A percentile compares a stretch with the other conserved stretches of the same genome.
phyloP scores from a whole-genome alignment of 352 stramenopile genomes.

The Phytophthora ramorum region DNA sequence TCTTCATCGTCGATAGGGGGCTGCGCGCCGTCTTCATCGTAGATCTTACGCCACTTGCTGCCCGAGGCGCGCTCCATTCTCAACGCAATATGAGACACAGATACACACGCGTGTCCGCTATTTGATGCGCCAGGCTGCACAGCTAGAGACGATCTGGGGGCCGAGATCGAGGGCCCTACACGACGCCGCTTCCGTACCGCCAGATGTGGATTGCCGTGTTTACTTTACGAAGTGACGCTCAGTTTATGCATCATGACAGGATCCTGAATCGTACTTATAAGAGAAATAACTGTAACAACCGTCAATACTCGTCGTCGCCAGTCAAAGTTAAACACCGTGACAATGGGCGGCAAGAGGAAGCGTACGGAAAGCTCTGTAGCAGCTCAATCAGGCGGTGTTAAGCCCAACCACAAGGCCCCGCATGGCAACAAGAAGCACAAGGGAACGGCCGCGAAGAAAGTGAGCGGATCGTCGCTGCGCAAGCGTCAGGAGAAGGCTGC shows the following conservation, averaged over 20 bases:
- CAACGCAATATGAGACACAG: slow-evolving; percentile 1
- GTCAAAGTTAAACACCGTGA: slow-evolving; percentile 18
- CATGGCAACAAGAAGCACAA: slow-evolving; percentile 34
- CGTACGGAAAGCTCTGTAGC: slow-evolving; percentile 11
- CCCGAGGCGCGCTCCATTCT: slow-evolving; percentile 31
- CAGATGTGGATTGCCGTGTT: slow-evolving; percentile 31
- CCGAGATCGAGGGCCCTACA: not conserved
- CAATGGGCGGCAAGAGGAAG: slow-evolving; percentile 48
- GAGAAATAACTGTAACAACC: not conserved
- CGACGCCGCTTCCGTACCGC: slow-evolving; percentile 5
- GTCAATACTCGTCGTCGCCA: slow-evolving; percentile 7
- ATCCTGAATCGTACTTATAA: not conserved
- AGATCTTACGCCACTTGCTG: slow-evolving; percentile 33
- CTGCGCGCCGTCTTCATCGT: slow-evolving; percentile 22
- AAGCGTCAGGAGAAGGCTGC: slow-evolving; percentile 33
- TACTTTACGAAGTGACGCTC: slow-evolving; percentile 14
- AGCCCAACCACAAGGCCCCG: not conserved
- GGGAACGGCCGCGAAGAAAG: slow-evolving; percentile 10
- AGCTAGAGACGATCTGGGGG: slow-evolving; percentile 1
- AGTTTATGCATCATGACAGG: too few relatives aligned
- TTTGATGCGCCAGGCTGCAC: not conserved
- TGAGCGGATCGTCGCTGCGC: slow-evolving; percentile 18
- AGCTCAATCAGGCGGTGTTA: not conserved
- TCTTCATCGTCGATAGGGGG: slow-evolving; percentile 22
- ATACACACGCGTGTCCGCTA: slow-evolving; percentile 7